Evolutionary conservation across 164 flowering plant species (phyloP).

Genomic region (Liriodendron chinense): DNA sequence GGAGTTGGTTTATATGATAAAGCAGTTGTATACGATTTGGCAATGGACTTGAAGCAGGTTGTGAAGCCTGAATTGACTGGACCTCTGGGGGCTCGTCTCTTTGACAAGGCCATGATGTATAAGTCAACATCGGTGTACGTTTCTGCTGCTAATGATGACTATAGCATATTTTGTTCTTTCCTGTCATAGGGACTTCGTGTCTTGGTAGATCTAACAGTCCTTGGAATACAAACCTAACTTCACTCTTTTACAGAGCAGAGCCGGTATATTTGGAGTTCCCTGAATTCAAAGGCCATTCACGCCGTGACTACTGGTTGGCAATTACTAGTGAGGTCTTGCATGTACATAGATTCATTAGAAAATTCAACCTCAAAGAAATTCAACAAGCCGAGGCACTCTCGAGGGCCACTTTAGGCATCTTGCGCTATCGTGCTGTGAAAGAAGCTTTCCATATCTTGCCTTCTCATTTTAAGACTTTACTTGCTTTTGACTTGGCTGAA

Average conservation of each 20-base stretch:
- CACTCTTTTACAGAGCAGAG: constrained; percentile 52
- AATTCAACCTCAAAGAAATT: constrained; percentile 41
- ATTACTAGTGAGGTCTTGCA: constrained; percentile 66
- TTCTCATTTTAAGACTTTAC: constrained; percentile 60
- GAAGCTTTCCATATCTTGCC: constrained; percentile 60
- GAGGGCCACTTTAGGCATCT: constrained; percentile 62
- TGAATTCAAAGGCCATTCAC: constrained; percentile 74
- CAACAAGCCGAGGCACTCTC: constrained; percentile 72
- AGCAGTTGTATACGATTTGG: constrained; percentile 73
- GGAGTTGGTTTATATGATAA: constrained; percentile 82
- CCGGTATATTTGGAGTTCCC: constrained; percentile 80
- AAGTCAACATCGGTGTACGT: constrained; percentile 70
- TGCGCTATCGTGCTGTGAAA: constrained; percentile 64
- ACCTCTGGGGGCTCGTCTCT: constrained; percentile 85
- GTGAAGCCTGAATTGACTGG: constrained; percentile 89
- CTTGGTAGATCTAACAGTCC: not conserved
- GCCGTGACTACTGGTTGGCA: constrained; percentile 94
- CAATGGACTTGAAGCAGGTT: constrained; percentile 70
- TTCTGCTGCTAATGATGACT: constrained; percentile 2
- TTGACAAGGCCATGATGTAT: constrained; percentile 91
- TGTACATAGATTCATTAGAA: constrained; percentile 62
- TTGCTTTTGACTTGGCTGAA: constrained; percentile 71
- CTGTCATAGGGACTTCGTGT: not conserved
- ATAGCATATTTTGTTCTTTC: not conserved
- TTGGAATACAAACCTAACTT: constrained; percentile 8